Conservation (phyloP, 2,329 filamentous ascomycete genomes). For the Fusarium sp. region DNA sequence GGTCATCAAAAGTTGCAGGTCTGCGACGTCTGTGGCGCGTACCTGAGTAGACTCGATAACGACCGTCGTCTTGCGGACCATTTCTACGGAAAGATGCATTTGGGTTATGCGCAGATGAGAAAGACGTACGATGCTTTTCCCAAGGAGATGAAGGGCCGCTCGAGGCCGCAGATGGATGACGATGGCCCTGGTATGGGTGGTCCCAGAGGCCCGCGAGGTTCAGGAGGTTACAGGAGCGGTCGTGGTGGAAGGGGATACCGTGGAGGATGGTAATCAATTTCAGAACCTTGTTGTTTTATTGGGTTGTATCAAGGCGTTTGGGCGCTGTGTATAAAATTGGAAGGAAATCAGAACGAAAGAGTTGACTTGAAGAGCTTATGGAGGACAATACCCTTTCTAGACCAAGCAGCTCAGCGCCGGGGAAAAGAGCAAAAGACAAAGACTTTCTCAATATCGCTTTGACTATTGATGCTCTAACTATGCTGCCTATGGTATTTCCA, state of each 20-base stretch:
- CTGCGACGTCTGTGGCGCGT: constrained; percentile 98
- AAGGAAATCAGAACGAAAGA: constrained; percentile 25
- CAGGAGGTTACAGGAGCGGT: constrained; percentile 68
- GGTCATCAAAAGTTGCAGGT: constrained; percentile 99
- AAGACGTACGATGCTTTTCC: constrained; percentile 91
- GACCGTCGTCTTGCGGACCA: constrained; percentile 94
- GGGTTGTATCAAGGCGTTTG: constrained; percentile 41
- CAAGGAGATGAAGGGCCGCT: constrained; percentile 85
- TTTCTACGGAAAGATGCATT: constrained; percentile 99
- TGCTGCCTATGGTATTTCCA: constrained; percentile 45
- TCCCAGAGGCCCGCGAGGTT: constrained; percentile 66
- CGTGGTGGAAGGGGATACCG: constrained; percentile 66
- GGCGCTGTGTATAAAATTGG: constrained; percentile 39
- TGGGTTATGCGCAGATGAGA: constrained; percentile 98
- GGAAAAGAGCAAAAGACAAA: constrained; percentile 16
- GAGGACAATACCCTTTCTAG: constrained; percentile 48
- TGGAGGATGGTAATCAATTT: constrained; percentile 60
- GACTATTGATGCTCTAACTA: constrained; percentile 41
- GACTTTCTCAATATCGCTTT: constrained; percentile 44
- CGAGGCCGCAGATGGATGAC: constrained; percentile 70
- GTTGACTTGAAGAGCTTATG: constrained; percentile 15
- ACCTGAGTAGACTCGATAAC: constrained; percentile 92
- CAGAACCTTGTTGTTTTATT: constrained; percentile 1
- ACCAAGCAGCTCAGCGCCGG: constrained; percentile 22
- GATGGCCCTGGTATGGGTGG: constrained; percentile 64